These are phyloP conservation scores for Rhizophora mangle DNA, from an alignment of 345 rosid species.

Conservation along the genomic window DNA sequence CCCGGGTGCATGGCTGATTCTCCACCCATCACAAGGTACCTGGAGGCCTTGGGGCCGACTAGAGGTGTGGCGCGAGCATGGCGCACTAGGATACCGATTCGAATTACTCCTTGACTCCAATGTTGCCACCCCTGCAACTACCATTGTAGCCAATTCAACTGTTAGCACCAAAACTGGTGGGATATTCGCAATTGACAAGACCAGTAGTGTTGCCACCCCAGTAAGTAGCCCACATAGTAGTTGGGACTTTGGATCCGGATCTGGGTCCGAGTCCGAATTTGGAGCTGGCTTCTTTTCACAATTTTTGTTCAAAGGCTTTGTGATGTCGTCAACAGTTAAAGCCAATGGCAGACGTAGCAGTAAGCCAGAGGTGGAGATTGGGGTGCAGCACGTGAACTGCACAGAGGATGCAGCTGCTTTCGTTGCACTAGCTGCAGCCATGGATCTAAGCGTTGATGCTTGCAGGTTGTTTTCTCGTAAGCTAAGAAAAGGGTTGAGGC, in stretches of 20 bases:
- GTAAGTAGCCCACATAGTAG: slow-evolving; percentile 72
- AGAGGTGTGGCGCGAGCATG: slow-evolving; percentile 79
- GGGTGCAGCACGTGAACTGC: slow-evolving; percentile 86
- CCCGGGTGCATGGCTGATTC: slow-evolving; percentile 94
- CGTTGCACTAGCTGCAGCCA: slow-evolving; percentile 82
- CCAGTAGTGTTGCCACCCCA: slow-evolving; percentile 54
- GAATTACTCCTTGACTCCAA: slow-evolving; percentile 64
- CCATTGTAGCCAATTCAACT: slow-evolving; percentile 39
- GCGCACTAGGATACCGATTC: slow-evolving; percentile 62
- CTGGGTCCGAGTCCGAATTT: slow-evolving; percentile 44
- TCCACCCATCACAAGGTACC: slow-evolving; percentile 65
- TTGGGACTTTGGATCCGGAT: slow-evolving; percentile 65
- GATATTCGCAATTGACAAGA: slow-evolving; percentile 64
- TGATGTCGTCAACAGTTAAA: slow-evolving; percentile 80
- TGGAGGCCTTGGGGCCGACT: slow-evolving; percentile 98
- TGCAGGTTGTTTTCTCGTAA: slow-evolving; percentile 68
- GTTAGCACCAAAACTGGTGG: slow-evolving; percentile 69
- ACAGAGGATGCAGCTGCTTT: slow-evolving; percentile 93
- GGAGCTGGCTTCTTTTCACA: slow-evolving; percentile 30
- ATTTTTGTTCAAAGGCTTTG: slow-evolving; percentile 50
- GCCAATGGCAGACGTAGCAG: slow-evolving; percentile 44
- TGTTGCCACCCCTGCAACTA: slow-evolving; percentile 24
- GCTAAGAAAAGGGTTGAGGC: slow-evolving; percentile 78
- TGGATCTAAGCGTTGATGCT: slow-evolving; percentile 92
- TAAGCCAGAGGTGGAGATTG: slow-evolving; percentile 73